Conservation (phyloP, 306 rosid species). For the Gastrolobium bilobum region DNA sequence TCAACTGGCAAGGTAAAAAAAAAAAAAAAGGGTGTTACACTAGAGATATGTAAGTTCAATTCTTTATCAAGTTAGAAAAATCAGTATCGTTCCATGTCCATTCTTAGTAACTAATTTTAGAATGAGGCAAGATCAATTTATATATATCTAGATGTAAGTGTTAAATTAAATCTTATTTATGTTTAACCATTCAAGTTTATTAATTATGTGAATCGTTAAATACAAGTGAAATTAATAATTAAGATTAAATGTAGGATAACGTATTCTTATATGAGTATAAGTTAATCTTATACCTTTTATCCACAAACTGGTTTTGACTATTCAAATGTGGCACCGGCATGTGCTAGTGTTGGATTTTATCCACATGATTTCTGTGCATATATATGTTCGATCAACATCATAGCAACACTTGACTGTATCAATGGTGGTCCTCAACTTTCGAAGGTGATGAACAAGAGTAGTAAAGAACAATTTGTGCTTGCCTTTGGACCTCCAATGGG, state of each 20-base stretch:
- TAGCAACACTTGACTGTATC: constrained; percentile 24
- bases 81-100: neutral
- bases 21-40: neutral
- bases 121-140: no score
- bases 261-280: no score
- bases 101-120: neutral
- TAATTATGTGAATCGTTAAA: no score
- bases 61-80: neutral
- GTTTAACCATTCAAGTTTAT: no score
- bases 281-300: no score
- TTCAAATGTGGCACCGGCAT: neutral
- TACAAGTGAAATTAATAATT: no score
- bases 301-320: constrained; percentile 14
- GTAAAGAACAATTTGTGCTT: constrained; percentile 34
- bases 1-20: neutral
- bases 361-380: constrained; percentile 13
- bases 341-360: constrained; percentile 33
- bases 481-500: constrained; percentile 58
- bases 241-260: no score
- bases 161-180: no score
- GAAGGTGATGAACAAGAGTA: constrained; percentile 12
- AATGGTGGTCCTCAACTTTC: constrained; percentile 50
- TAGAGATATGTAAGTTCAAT: neutral
- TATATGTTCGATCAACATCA: constrained; percentile 44
- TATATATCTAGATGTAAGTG: no score